Base-by-base conservation (phyloP, 495 filamentous ascomycete species). In the Podospora tetraspora region DNA sequence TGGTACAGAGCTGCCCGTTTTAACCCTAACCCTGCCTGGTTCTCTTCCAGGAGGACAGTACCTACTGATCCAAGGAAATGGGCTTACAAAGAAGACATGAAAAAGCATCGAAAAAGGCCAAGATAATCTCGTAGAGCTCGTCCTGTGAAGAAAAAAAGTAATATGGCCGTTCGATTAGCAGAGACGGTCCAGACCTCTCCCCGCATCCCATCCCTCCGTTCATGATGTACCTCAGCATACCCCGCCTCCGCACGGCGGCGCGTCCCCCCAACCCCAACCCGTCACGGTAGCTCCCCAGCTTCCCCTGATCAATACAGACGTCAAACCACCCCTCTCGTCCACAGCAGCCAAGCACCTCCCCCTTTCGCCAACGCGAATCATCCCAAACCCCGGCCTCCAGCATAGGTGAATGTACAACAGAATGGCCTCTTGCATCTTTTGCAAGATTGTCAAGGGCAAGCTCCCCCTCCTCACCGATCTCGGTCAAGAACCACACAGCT, bases 391-490 rank as follows among this genome's bases (percentile, higher is more conserved):
- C 27, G 3, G 24, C n/a, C n/a, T n/a, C n/a, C n/a, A 25, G 24
- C 3, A 63, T 60, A 37, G 27, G 9, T 24, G 62, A 66, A 75
- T 79, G 77, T 66, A 73, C 32, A 75, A 70, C 71, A 79, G 72
- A 59, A 78, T 78, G 76, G 76, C 77, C 23, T 86, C 91, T 59
- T 99, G 95, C 74, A 94, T 98, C 78, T 99, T 99, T 84, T 99
- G 95, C 86, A 96, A 91, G 76, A 98, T 99, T 77, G 91, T 99
- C 81, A 96, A 96, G 84, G 95, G 93, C 90, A 81, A 68, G 78
- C 71, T 56, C 21, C 43, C 57, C 56, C 57, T 34, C 62, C 57
- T 19, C 67, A 29, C 52, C 22, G 12, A 58, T 30, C 27, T 19
- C 24, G 57, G 61, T 66, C 61, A 69, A 57, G 64, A 24, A 32